Evolutionary conservation across 1,139 yeast genomes (phyloP), one percentile per base, ranked within the genome.

Genomic region (Candida albicans): DNA sequence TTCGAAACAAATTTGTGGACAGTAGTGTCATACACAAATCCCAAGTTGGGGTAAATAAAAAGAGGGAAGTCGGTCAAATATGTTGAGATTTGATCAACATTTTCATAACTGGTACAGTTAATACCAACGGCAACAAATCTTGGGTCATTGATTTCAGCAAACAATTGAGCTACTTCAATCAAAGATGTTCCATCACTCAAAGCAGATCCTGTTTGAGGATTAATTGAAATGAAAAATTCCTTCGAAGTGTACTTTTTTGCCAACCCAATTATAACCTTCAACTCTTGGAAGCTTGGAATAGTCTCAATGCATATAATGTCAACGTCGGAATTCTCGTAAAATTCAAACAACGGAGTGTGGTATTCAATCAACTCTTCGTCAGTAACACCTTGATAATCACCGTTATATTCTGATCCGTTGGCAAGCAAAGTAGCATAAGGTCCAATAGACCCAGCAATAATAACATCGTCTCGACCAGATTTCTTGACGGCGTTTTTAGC

Each of bases 361-460:
- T 79, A 82, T 3, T 59, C 57, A 4, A 52, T 54, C 42, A 84
- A 56, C 8, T 62, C 62, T 2, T 56, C 58, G 24, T 55, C 54
- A 1, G 62, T 47, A 0, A 62, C 58, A 7, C 57, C 64, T 12
- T 61, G 65, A 54, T 85, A 85, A 30, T 75, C 67, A 0, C 91
- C 91, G 2, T 83, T 80, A 55, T 82, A 85, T 54, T 85, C 93
- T 1, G 82, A 70, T 0, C 90, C 90, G 50, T 81, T 73, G 24
- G 83, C 80, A 34, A 83, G 58, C 49, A 61, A 79, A 0, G 88
- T 84, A 1, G 90, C 91, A 55, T 79, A 85, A 0, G 93, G 89
- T 0, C 91, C 93, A n/a, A 84, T 58, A 8, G 86, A 78, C 0
- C 84, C 90, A 8, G 77, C 77, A 5, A 82, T 70, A 33, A 49